Evolutionary conservation across 805 yeast genomes (phyloP).

Genomic region (Candida silvicultrix): DNA sequence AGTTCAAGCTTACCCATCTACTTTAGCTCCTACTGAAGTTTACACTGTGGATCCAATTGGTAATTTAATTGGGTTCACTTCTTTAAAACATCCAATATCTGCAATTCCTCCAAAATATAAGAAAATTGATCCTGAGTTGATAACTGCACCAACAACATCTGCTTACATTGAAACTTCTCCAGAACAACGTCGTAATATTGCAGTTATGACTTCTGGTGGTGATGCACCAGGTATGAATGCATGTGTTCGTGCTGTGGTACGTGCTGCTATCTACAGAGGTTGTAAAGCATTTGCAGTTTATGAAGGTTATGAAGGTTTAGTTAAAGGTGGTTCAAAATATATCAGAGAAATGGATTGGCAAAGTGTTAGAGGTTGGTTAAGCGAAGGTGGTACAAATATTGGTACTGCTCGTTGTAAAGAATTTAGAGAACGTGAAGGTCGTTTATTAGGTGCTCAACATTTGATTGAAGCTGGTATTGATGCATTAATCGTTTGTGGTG

Average conservation of each 20-base stretch:
- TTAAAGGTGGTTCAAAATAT: constrained; percentile 47
- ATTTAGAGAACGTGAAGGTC: constrained; percentile 60
- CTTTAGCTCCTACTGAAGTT: constrained; percentile 66
- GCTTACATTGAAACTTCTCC: constrained; percentile 4
- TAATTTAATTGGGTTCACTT: constrained; percentile 71
- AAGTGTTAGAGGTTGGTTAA: constrained; percentile 65
- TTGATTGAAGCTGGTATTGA: constrained; percentile 68
- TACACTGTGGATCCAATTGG: constrained; percentile 84
- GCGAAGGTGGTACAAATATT: constrained; percentile 70
- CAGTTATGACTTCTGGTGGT: constrained; percentile 79
- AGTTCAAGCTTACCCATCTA: constrained; percentile 64
- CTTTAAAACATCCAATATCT: constrained; percentile 49
- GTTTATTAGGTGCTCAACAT: constrained; percentile 57
- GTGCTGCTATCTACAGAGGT: constrained; percentile 59
- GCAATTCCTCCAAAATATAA: constrained; percentile 32
- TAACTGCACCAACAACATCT: constrained; percentile 15
- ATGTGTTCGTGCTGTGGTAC: constrained; percentile 64
- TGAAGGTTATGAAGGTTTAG: constrained; percentile 74
- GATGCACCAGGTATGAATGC: constrained; percentile 83
- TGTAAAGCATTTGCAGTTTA: constrained; percentile 63
- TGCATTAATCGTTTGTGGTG: constrained; percentile 76
- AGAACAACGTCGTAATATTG: constrained; percentile 31
- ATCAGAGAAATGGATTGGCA: constrained; percentile 65
- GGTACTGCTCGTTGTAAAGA: constrained; percentile 74
- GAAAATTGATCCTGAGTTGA: background rate